Evolutionary conservation across 1,284 basidiomycete species (phyloP).

Genomic region (Exobasidium cylindrosporum): DNA sequence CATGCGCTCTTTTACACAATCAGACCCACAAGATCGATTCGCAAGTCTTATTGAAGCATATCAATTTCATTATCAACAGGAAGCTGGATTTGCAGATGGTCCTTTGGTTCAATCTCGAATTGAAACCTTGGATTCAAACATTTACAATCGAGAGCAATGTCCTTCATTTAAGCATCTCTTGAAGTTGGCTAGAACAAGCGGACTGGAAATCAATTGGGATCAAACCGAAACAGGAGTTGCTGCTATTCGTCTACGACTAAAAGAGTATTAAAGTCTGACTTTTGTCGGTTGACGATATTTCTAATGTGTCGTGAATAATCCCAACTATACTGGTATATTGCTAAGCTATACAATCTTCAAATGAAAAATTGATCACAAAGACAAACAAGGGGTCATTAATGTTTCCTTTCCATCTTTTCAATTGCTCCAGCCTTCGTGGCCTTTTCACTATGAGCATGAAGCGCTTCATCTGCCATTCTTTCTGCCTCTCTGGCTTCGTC

Average conservation of each 20-base stretch:
- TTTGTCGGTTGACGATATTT: too few species aligned
- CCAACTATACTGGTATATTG: too few species aligned
- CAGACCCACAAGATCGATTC: not conserved
- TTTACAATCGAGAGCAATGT: not conserved
- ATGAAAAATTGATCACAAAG: too few species aligned
- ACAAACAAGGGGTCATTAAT: too few species aligned
- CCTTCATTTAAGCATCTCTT: not conserved
- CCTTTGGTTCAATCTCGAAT: not conserved
- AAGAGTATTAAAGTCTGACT: not conserved
- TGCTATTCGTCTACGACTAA: not conserved
- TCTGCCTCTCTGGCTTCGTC: conserved; percentile 13
- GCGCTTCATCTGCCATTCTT: conserved; percentile 1
- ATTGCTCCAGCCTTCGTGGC: conserved; percentile 9
- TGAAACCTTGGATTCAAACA: not conserved
- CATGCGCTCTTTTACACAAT: too few species aligned
- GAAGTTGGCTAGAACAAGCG: not conserved
- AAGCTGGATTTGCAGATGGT: not conserved
- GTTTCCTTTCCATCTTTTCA: conserved; percentile 13
- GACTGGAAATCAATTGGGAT: not conserved
- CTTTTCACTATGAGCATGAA: conserved; percentile 8
- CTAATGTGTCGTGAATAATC: too few species aligned
- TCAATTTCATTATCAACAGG: not conserved
- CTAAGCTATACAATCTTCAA: too few species aligned
- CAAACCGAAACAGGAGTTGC: not conserved
- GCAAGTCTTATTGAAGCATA: not conserved